Evolutionary conservation across 1,139 yeast genomes (phyloP).

Genomic region (Scheffersomyces cryptocercus): DNA sequence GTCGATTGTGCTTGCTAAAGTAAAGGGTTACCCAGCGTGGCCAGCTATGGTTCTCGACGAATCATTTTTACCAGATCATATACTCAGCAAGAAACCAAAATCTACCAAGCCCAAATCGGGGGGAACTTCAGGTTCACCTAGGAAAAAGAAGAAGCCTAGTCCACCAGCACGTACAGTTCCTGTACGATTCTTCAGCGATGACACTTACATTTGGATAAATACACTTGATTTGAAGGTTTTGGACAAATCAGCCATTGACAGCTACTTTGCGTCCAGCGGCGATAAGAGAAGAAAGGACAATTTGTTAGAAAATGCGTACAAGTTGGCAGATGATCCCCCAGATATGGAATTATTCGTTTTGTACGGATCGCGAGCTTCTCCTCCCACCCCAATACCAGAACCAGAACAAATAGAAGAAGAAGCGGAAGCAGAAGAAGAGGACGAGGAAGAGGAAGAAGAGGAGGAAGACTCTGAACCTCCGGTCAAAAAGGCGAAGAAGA

Average conservation of each 20-base stretch:
- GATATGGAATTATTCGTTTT: conserved; percentile 43
- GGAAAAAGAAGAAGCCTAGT: conserved; percentile 18
- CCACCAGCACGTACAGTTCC: conserved; percentile 31
- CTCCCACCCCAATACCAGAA: conserved; percentile 15
- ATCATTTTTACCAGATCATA: conserved; percentile 54
- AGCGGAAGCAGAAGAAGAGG: conserved; percentile 11
- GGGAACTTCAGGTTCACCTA: conserved; percentile 4
- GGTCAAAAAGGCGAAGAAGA: conserved; percentile 16
- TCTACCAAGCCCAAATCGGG: conserved; percentile 20
- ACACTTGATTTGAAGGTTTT: conserved; percentile 41
- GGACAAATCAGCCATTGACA: conserved; percentile 26
- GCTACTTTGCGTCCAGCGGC: conserved; percentile 20
- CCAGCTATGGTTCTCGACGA: conserved; percentile 75
- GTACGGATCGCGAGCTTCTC: conserved; percentile 45
- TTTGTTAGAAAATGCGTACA: conserved; percentile 39
- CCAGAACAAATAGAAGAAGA: conserved; percentile 10
- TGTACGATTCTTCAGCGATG: conserved; percentile 65
- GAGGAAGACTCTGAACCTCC: conserved; percentile 12
- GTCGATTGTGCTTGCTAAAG: conserved; percentile 64
- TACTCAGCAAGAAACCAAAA: conserved; percentile 51
- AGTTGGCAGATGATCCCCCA: conserved; percentile 43
- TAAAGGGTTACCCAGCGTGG: conserved; percentile 81
- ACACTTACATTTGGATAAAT: conserved; percentile 64
- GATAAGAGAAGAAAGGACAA: conserved; percentile 36
- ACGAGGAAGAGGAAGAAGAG: conserved; percentile 9